phyloP scores from a whole-genome alignment of 495 filamentous ascomycete species.

The Bathelium albidoporum region DNA sequence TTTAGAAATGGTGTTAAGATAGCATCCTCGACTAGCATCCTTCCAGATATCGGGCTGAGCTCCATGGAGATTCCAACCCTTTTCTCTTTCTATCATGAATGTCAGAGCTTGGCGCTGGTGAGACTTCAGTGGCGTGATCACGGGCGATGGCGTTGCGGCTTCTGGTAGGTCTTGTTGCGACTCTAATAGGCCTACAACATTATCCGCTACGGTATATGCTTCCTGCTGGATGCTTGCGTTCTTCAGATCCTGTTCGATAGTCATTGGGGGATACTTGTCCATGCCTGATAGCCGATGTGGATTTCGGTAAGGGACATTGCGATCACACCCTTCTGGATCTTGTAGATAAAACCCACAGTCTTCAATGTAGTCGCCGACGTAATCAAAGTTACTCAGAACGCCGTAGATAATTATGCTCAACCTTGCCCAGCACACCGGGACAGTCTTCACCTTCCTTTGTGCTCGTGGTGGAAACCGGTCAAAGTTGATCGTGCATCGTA shows the following conservation, averaged over 20 bases:
- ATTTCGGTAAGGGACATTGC: constrained; percentile 34
- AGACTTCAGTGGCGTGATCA: constrained; percentile 26
- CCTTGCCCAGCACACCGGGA: background rate
- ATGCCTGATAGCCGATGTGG: constrained; percentile 33
- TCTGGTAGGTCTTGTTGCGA: constrained; percentile 16
- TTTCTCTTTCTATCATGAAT: constrained; percentile 33
- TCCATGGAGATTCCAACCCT: constrained; percentile 26
- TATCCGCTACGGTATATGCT: background rate
- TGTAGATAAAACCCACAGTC: constrained; percentile 31
- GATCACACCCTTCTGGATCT: constrained; percentile 28
- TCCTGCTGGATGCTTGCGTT: constrained; percentile 8
- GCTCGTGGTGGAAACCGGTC: background rate
- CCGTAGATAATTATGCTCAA: constrained; percentile 24
- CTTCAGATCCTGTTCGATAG: constrained; percentile 8
- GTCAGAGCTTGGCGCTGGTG: constrained; percentile 38
- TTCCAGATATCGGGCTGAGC: constrained; percentile 21
- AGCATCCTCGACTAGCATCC: background rate
- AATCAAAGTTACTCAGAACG: constrained; percentile 18
- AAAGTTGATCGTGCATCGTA: background rate
- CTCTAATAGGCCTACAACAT: constrained; percentile 11
- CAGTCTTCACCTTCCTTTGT: background rate
- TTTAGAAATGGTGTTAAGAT: background rate
- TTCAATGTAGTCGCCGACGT: constrained; percentile 28
- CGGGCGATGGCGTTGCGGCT: constrained; percentile 16
- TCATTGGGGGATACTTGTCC: constrained; percentile 17